phyloP scores from a whole-genome alignment of 2,329 filamentous ascomycete genomes.

The Pseudogymnoascus sp. region DNA sequence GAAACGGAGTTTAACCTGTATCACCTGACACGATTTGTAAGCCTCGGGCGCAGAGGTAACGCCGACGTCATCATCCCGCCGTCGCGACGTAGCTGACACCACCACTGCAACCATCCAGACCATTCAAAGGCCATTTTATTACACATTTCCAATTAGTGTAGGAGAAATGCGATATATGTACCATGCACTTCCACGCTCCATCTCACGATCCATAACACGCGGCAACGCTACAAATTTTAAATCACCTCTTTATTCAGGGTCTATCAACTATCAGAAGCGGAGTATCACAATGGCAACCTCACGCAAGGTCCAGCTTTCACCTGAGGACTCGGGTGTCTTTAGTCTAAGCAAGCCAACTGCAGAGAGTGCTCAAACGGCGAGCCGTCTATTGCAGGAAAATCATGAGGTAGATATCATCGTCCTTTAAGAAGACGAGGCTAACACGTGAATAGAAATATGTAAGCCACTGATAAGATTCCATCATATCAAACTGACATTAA shows the following conservation, averaged over 20 bases:
- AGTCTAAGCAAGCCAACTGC: constrained; percentile 39
- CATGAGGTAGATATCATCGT: constrained; percentile 41
- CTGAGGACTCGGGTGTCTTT: constrained; percentile 44
- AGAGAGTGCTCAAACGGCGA: constrained; percentile 53
- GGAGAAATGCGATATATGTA: not conserved
- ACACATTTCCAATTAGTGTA: not conserved
- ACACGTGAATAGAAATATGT: constrained; percentile 8
- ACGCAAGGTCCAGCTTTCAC: constrained; percentile 38
- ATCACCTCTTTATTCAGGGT: not conserved
- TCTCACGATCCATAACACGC: not conserved
- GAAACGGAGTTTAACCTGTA: not conserved
- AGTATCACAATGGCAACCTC: constrained; percentile 21
- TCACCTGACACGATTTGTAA: not conserved
- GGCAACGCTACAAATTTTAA: not conserved
- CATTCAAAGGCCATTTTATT: not conserved
- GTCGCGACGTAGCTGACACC: not conserved
- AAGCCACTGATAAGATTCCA: constrained; percentile 15
- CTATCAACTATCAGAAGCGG: not conserved
- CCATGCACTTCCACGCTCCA: not conserved
- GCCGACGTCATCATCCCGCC: constrained; percentile 1
- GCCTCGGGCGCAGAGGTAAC: not conserved
- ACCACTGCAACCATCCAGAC: not conserved
- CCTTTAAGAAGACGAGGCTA: not conserved
- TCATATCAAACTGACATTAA: constrained; percentile 44
- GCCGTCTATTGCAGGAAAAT: constrained; percentile 67